phyloP scores from a whole-genome alignment of 78 protist species.

The Cavenderia fasciculata region DNA sequence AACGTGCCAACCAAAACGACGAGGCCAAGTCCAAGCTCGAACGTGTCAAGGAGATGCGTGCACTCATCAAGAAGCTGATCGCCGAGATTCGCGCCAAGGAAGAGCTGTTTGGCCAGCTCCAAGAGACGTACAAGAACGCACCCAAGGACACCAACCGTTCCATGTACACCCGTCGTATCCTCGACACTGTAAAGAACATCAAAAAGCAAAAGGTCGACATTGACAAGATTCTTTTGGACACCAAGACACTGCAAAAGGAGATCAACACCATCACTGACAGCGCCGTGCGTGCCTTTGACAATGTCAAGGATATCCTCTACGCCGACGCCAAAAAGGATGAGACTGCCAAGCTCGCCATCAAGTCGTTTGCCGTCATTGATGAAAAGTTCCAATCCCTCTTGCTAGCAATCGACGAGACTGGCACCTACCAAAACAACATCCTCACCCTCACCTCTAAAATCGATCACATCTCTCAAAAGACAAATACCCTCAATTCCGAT shows the following conservation, averaged over 20 bases:
- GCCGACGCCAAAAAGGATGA: constrained; percentile 73
- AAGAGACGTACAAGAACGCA: constrained; percentile 70
- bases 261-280: constrained; percentile 76
- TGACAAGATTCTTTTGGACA: constrained; percentile 83
- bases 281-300: constrained; percentile 71
- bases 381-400: constrained; percentile 50
- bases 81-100: constrained; percentile 79
- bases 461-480: constrained; percentile 40
- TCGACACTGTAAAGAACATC: constrained; percentile 86
- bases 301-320: constrained; percentile 83
- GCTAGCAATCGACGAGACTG: constrained; percentile 69
- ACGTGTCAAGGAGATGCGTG: constrained; percentile 69
- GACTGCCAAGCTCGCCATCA: constrained; percentile 56
- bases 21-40: constrained; percentile 13
- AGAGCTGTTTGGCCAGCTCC: constrained; percentile 63
- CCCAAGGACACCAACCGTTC: constrained; percentile 82
- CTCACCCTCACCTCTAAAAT: constrained; percentile 62
- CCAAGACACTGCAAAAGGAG: constrained; percentile 79
- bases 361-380: constrained; percentile 56
- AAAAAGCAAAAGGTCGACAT: constrained; percentile 86
- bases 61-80: constrained; percentile 40
- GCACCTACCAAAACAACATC: constrained; percentile 58
- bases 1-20: constrained; percentile 23
- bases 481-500: constrained; percentile 54
- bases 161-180: constrained; percentile 81